These are phyloP conservation scores for Bacidia gigantensis DNA, from an alignment of 495 filamentous ascomycete species.

Conservation along the genomic window DNA sequence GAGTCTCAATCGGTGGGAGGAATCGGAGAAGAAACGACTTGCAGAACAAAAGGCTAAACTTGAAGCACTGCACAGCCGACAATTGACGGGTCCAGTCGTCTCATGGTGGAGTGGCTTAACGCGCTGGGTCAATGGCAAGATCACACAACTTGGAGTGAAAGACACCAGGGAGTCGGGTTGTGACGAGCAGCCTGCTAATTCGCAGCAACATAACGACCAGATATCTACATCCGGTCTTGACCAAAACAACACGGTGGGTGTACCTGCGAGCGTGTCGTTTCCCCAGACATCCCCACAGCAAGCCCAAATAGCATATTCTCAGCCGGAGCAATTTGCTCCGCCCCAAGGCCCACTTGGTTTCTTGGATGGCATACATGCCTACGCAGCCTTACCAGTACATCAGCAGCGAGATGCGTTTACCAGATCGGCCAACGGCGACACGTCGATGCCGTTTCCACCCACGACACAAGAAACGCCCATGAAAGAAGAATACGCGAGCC, in stretches of 20 bases:
- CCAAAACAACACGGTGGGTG: background rate
- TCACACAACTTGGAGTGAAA: conserved; percentile 55
- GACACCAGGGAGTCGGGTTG: conserved; percentile 20
- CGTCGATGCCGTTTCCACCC: conserved; percentile 14
- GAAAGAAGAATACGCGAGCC: conserved; percentile 33
- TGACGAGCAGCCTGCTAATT: conserved; percentile 8
- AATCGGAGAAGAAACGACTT: conserved; percentile 70
- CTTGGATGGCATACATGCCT: conserved; percentile 24
- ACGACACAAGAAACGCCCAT: conserved; percentile 23
- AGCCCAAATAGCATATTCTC: background rate
- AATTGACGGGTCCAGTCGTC: conserved; percentile 77
- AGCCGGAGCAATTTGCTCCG: conserved; percentile 7
- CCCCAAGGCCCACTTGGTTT: conserved; percentile 16
- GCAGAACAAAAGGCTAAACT: conserved; percentile 71
- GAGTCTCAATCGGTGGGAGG: conserved; percentile 89
- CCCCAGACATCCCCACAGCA: background rate
- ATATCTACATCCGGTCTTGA: background rate
- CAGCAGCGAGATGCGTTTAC: conserved; percentile 9
- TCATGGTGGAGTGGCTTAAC: conserved; percentile 86
- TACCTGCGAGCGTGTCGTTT: background rate
- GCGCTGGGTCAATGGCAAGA: conserved; percentile 59
- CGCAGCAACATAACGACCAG: background rate
- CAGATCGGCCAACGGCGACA: conserved; percentile 6
- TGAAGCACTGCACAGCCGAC: conserved; percentile 70
- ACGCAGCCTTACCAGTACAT: conserved; percentile 20